A percentile compares a stretch with the other conserved stretches of the same genome.
phyloP scores from a whole-genome alignment of 768 basidiomycete genomes.

The Dioszegia aurantiaca region DNA sequence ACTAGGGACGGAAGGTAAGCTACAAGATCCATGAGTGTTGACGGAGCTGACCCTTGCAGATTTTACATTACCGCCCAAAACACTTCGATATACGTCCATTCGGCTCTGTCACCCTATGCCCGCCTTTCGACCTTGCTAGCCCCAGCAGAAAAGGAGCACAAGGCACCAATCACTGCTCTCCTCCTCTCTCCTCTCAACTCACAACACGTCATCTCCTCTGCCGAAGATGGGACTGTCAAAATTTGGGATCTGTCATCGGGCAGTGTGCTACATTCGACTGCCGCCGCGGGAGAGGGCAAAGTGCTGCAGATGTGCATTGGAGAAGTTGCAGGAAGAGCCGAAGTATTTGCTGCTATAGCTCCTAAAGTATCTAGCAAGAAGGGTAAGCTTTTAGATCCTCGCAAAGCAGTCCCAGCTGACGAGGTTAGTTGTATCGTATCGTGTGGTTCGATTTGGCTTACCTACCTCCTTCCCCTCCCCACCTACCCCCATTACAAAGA shows the following conservation, averaged over 20 bases:
- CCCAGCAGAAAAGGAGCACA: slow-evolving; percentile 51
- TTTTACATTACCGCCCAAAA: slow-evolving; percentile 86
- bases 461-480: not conserved
- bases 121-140: slow-evolving; percentile 64
- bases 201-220: slow-evolving; percentile 83
- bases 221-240: slow-evolving; percentile 75
- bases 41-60: slow-evolving; percentile 52
- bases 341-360: slow-evolving; percentile 30
- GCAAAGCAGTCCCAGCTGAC: slow-evolving; percentile 4
- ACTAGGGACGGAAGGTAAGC: slow-evolving; percentile 81
- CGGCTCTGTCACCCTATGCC: slow-evolving; percentile 77
- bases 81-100: slow-evolving; percentile 78
- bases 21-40: no score
- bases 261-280: slow-evolving; percentile 69
- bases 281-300: slow-evolving; percentile 59
- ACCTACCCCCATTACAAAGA: not conserved
- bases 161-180: slow-evolving; percentile 67
- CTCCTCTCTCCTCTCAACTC: slow-evolving; percentile 78
- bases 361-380: not conserved
- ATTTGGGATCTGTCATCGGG: slow-evolving; percentile 94
- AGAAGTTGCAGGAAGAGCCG: slow-evolving; percentile 32
- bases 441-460: slow-evolving; percentile 12
- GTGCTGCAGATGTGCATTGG: slow-evolving; percentile 42
- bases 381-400: not conserved
- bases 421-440: slow-evolving; percentile 3